These are phyloP conservation scores for Chlamydomonas sp. DNA, from an alignment of 139 green algal genomes.

Conservation along the genomic window DNA sequence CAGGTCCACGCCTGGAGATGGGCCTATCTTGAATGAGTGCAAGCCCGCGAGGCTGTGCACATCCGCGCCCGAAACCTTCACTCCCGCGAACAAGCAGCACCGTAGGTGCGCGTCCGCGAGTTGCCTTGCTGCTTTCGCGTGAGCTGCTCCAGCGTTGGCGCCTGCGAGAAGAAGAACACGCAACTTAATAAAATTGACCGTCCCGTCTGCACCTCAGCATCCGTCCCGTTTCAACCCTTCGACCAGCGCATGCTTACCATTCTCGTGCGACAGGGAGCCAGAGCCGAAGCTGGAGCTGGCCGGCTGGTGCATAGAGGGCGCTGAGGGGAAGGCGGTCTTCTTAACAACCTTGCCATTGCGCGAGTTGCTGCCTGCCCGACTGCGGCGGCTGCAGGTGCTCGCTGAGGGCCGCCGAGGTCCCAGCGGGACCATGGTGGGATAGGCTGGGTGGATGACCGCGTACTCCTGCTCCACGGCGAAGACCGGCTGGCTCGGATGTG, in stretches of 20 bases:
- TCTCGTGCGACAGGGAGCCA: too few relatives aligned
- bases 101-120: slow-evolving; percentile 43
- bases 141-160: background rate
- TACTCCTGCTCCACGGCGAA: slow-evolving; percentile 83
- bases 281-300: too few relatives aligned
- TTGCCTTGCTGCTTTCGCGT: background rate
- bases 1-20: slow-evolving; percentile 68
- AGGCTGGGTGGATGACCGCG: slow-evolving; percentile 64
- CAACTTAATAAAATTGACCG: too few relatives aligned
- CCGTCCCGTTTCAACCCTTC: too few relatives aligned
- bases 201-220: too few relatives aligned
- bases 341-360: too few relatives aligned
- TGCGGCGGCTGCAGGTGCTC: slow-evolving; percentile 1
- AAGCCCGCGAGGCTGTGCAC: slow-evolving; percentile 27
- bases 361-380: background rate
- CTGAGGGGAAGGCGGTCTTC: too few relatives aligned
- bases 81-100: slow-evolving; percentile 41
- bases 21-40: slow-evolving; percentile 74
- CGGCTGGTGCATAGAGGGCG: too few relatives aligned
- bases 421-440: slow-evolving; percentile 9
- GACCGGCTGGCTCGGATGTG: slow-evolving; percentile 39
- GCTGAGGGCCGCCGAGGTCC: background rate
- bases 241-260: too few relatives aligned
- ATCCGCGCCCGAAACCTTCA: slow-evolving; percentile 39
- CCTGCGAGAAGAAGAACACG: background rate